Percentiles rank a stretch among this genome's conserved stretches.
Evolutionary conservation across 208 protist species (phyloP).

Genomic region (Baffinella frigidus): DNA sequence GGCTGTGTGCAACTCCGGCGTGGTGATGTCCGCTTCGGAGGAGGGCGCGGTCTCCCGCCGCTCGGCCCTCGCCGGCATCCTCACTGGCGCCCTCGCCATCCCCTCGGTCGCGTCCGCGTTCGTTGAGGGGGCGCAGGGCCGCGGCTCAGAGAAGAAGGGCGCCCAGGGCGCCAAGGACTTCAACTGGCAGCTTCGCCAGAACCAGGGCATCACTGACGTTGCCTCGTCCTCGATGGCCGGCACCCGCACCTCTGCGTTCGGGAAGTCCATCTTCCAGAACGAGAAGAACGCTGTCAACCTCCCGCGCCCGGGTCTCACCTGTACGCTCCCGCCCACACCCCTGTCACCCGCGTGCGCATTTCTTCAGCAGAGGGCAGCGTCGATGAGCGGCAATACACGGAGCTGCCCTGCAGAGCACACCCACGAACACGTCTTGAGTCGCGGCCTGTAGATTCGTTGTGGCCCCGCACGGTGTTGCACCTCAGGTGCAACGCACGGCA

Average conservation of each 20-base stretch:
- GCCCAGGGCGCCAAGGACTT: neutral
- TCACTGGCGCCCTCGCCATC: constrained; percentile 31
- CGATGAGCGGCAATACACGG: too few relatives aligned
- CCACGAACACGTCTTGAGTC: too few relatives aligned
- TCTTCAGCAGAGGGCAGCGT: too few relatives aligned
- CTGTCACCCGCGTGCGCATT: too few relatives aligned
- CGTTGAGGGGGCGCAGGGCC: neutral
- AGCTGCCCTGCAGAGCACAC: too few relatives aligned
- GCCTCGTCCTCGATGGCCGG: neutral
- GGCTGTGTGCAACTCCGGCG: too few relatives aligned
- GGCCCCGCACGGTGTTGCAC: too few relatives aligned
- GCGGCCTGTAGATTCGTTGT: too few relatives aligned
- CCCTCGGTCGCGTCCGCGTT: neutral
- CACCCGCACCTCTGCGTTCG: constrained; percentile 29
- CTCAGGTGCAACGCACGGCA: too few relatives aligned
- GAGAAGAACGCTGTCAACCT: neutral
- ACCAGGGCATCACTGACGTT: constrained; percentile 2
- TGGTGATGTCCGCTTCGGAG: constrained; percentile 35
- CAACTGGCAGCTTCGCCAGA: constrained; percentile 16
- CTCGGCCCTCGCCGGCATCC: constrained; percentile 38
- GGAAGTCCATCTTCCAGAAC: neutral
- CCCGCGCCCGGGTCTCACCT: neutral
- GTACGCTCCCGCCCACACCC: neutral
- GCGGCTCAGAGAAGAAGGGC: neutral
- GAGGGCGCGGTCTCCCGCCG: constrained; percentile 33